Evolutionary conservation across 2,329 filamentous ascomycete genomes (phyloP).

Genomic region (Nemania diffusa): DNA sequence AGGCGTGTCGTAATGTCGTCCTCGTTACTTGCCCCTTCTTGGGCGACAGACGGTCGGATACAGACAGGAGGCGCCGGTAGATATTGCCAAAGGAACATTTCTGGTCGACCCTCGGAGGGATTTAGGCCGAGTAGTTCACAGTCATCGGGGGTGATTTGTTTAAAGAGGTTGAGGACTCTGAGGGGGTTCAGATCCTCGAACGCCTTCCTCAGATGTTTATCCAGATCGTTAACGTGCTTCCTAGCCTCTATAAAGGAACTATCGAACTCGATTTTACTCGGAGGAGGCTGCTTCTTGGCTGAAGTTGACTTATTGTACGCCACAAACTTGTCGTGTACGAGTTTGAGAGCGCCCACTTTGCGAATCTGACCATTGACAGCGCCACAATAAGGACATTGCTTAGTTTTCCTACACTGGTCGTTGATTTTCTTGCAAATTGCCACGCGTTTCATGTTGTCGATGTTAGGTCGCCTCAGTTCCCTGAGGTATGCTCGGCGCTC

Average conservation of each 20-base stretch:
- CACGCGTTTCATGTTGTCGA: slow-evolving; percentile 88
- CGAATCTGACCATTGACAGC: slow-evolving; percentile 90
- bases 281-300: slow-evolving; percentile 82
- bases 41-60: slow-evolving; percentile 91
- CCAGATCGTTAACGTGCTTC: slow-evolving; percentile 80
- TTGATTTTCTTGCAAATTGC: slow-evolving; percentile 89
- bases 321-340: slow-evolving; percentile 92
- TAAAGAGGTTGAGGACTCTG: slow-evolving; percentile 89
- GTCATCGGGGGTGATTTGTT: slow-evolving; percentile 83
- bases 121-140: slow-evolving; percentile 93
- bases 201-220: slow-evolving; percentile 90
- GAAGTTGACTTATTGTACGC: slow-evolving; percentile 90
- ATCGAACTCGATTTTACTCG: slow-evolving; percentile 86
- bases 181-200: slow-evolving; percentile 95
- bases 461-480: slow-evolving; percentile 79
- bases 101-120: slow-evolving; percentile 85
- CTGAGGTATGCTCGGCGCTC: slow-evolving; percentile 82
- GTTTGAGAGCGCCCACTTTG: slow-evolving; percentile 91
- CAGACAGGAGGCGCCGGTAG: slow-evolving; percentile 93
- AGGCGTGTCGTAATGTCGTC: slow-evolving; percentile 97
- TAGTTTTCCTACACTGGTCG: slow-evolving; percentile 88
- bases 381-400: slow-evolving; percentile 81
- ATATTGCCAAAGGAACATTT: slow-evolving; percentile 98
- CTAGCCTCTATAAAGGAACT: slow-evolving; percentile 84
- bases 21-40: slow-evolving; percentile 93